A percentile compares a stretch with the other conserved stretches of the same genome.
Conservation (phyloP, 208 protist species). For the Leishmania amazonensis region DNA sequence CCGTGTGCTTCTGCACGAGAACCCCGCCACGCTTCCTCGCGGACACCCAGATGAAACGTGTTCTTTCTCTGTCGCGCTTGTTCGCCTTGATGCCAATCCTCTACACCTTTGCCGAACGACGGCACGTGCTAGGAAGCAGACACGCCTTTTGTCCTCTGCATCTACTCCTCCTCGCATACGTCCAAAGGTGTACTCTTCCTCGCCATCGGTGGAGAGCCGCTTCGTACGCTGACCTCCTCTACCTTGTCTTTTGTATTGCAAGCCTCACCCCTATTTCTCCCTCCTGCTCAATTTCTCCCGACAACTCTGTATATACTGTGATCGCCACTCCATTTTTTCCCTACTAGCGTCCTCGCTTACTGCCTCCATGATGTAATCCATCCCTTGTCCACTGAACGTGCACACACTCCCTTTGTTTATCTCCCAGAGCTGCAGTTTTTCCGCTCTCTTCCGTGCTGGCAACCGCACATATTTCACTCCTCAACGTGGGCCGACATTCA, state of each 20-base stretch:
- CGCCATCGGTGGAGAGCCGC: not conserved
- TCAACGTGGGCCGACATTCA: not conserved
- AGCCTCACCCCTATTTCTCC: too few relatives aligned
- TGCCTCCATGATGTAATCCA: too few relatives aligned
- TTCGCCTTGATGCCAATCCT: not conserved
- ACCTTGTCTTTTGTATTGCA: not conserved
- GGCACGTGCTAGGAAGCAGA: too few relatives aligned
- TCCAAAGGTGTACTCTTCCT: not conserved
- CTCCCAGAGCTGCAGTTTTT: not conserved
- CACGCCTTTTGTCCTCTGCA: not conserved
- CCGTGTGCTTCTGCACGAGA: not conserved
- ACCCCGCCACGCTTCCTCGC: not conserved
- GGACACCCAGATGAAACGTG: not conserved
- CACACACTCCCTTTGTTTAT: too few relatives aligned
- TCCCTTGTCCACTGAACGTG: too few relatives aligned
- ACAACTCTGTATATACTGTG: too few relatives aligned
- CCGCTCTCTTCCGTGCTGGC: not conserved
- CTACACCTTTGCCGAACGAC: too few relatives aligned
- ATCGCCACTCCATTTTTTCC: too few relatives aligned
- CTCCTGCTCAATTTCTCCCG: not conserved
- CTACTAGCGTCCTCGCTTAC: too few relatives aligned
- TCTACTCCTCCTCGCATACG: not conserved
- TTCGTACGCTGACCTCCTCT: not conserved
- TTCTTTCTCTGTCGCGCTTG: too few relatives aligned
- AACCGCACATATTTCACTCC: too few relatives aligned